Evolutionary conservation across 2,329 filamentous ascomycete genomes (phyloP), one percentile per base, ranked within the genome.

Genomic region (Biscogniauxia marginata): DNA sequence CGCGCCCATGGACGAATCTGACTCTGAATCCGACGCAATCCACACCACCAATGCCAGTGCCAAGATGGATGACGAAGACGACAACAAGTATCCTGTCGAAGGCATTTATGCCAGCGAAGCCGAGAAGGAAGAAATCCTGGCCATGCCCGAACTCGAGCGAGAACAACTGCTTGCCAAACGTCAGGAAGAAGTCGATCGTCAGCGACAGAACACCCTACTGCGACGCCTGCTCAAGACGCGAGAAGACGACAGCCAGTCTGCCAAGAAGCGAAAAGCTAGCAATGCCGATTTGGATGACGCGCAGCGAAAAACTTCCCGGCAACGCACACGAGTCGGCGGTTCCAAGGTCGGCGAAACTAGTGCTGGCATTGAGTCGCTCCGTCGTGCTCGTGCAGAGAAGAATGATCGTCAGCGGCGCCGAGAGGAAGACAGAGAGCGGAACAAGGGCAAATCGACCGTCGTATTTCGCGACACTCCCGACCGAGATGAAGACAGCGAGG

Each of bases 91-190:
- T 70, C 92, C 93, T 0, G 83, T 96, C 60, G 95, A 99, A 63
- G 93, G 93, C 65, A 87, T 95, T 67, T 95, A 91, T 72, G 83
- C 84, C 65, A 89, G 85, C 63, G 80, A 85, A 46, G 81, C 84
- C 43, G 90, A 95, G 69, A 93, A 90, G 73, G 82, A 82, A 7
- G 80, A 89, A 51, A 95, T 99, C 60, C 87, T 95, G 82, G 84
- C 81, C 55, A 86, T 97, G 83, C 88, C 92, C 24, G 93, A 98
- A 76, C 87, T 98, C 51, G 87, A 96, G 70, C 89, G 93, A 60
- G 95, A 99, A 73, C 86, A 91, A 70, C 87, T 96, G 46, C 83
- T 99, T 6, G 93, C 92, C 19, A 90, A 96, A 64, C 91, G 95
- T 63, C 88, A 89, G 34, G 86, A 91, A 65, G 87, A 95, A 71